A percentile compares a stretch with the other conserved stretches of the same genome.
These are phyloP conservation scores for Umbelopsis isabellina DNA, from an alignment of 192 early-diverging fungal genomes.

Conservation along the genomic window DNA sequence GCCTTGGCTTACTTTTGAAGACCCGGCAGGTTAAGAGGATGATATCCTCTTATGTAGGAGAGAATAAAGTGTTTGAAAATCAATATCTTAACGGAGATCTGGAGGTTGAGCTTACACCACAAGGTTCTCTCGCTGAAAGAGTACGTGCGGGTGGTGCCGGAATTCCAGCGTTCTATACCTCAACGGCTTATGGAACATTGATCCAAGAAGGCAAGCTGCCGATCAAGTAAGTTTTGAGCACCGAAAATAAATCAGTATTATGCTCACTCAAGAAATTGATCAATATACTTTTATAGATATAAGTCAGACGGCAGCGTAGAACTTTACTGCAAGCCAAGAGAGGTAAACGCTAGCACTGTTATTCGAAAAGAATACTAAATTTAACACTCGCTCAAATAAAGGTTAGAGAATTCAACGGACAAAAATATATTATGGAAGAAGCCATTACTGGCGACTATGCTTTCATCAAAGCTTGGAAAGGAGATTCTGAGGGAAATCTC, in stretches of 20 bases:
- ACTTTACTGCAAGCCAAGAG: constrained; percentile 64
- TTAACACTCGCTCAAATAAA: neutral
- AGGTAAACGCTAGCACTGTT: constrained; percentile 33
- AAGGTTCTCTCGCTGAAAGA: constrained; percentile 77
- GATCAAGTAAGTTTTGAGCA: constrained; percentile 63
- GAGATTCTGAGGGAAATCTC: constrained; percentile 67
- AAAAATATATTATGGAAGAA: constrained; percentile 76
- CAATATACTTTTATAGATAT: neutral
- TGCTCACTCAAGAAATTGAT: neutral
- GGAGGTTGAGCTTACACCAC: constrained; percentile 77
- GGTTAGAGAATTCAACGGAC: constrained; percentile 61
- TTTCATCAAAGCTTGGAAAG: constrained; percentile 85
- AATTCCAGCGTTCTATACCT: constrained; percentile 73
- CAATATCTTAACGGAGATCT: constrained; percentile 80
- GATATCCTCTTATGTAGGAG: constrained; percentile 77
- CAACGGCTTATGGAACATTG: constrained; percentile 72
- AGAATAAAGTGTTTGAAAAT: constrained; percentile 80
- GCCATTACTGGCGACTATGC: constrained; percentile 75
- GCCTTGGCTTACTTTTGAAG: constrained; percentile 67
- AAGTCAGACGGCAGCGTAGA: constrained; percentile 47
- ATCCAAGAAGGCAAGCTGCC: constrained; percentile 73
- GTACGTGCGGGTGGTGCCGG: constrained; percentile 79
- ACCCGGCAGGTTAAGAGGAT: constrained; percentile 78
- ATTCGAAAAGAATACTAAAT: neutral
- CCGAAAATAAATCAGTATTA: neutral